A percentile compares a stretch with the other conserved stretches of the same genome.
These are phyloP conservation scores for Populus davidiana DNA, from an alignment of 345 rosid species.

Conservation along the genomic window DNA sequence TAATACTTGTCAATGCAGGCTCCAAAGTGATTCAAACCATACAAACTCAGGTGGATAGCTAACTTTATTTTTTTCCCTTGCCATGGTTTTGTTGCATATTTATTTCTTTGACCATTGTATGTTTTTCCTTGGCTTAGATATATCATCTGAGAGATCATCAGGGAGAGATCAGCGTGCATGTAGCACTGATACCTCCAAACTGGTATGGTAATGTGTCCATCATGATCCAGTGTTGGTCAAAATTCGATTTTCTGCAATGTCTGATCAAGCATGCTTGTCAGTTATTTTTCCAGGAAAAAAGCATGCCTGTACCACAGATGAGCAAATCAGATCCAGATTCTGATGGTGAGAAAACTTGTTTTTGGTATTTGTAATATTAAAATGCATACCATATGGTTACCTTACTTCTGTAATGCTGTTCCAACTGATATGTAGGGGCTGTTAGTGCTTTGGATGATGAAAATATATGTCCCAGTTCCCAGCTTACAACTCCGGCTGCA, in stretches of 20 bases:
- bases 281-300: constrained; percentile 44
- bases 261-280: constrained; percentile 3
- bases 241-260: background rate
- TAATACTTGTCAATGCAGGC: constrained; percentile 36
- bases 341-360: constrained; percentile 57
- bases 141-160: constrained; percentile 38
- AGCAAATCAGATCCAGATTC: constrained; percentile 64
- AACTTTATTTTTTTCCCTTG: background rate
- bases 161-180: constrained; percentile 29
- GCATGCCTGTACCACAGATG: constrained; percentile 34
- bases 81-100: background rate
- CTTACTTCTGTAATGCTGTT: constrained; percentile 23
- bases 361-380: constrained; percentile 16
- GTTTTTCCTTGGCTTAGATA: constrained; percentile 28
- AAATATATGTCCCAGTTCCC: constrained; percentile 43
- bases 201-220: constrained; percentile 32
- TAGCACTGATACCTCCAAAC: constrained; percentile 38
- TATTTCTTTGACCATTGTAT: constrained; percentile 7
- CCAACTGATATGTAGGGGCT: constrained; percentile 46
- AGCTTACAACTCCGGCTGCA: constrained; percentile 31
- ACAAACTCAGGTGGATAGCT: constrained; percentile 39
- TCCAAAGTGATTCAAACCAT: constrained; percentile 28
- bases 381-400: constrained; percentile 8
- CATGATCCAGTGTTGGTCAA: background rate
- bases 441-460: constrained; percentile 58